phyloP scores from a whole-genome alignment of 2,329 filamentous ascomycete species.

The Zasmidium citrigriseum region DNA sequence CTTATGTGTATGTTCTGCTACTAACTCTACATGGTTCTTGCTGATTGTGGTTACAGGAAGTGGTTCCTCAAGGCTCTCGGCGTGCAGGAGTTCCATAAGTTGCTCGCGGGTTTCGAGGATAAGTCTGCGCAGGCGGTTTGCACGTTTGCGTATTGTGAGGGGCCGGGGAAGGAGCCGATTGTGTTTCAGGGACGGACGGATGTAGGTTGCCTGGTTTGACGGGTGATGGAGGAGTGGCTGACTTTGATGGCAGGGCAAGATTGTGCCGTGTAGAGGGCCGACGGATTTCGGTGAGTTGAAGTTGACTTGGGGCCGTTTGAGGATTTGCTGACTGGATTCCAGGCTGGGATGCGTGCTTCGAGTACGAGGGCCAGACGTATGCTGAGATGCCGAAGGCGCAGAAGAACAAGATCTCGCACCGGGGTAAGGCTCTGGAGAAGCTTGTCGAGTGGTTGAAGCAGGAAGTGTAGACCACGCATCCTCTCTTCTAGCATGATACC shows the following conservation, averaged over 20 bases:
- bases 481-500: not conserved
- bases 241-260: conserved; percentile 60
- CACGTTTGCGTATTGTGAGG: conserved; percentile 89
- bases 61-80: conserved; percentile 87
- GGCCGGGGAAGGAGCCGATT: conserved; percentile 79
- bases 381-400: conserved; percentile 89
- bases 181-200: conserved; percentile 90
- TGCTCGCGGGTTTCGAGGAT: conserved; percentile 84
- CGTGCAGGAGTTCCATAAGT: conserved; percentile 82
- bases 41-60: conserved; percentile 62
- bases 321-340: conserved; percentile 21
- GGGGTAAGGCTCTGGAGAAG: conserved; percentile 82
- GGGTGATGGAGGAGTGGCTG: conserved; percentile 6
- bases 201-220: conserved; percentile 51
- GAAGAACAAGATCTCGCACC: conserved; percentile 94
- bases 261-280: conserved; percentile 81
- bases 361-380: conserved; percentile 88
- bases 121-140: conserved; percentile 92
- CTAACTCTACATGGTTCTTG: not conserved
- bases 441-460: conserved; percentile 70
- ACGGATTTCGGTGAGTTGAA: conserved; percentile 71
- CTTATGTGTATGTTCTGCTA: conserved; percentile 77
- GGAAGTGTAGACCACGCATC: conserved; percentile 24
- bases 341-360: conserved; percentile 98
- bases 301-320: not conserved